Base-by-base conservation (phyloP, 169 alveolate genomes). In the Toxoplasma gondii region DNA sequence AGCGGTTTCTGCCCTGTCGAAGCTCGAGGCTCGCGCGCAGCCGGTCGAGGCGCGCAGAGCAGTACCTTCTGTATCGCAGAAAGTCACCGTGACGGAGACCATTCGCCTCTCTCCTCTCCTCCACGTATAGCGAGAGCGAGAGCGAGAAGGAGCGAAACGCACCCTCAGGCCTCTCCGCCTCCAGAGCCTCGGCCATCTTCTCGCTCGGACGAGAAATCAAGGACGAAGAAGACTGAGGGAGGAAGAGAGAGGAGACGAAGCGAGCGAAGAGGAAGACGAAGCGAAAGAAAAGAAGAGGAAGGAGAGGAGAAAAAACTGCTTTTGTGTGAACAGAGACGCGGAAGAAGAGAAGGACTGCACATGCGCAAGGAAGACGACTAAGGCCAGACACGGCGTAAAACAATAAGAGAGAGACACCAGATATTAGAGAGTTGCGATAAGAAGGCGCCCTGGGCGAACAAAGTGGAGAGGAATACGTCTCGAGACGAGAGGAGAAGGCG, bases 51-150 rank as follows among this genome's bases (percentile, higher is more conserved):
- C 91, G 81, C 29, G 93, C 36, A 36, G 92, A 7, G 90, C 92
- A 88, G 91, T 88, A 93, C 78, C 74, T 88, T 19, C 95, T n/a
- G 78, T 93, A 93, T 38, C 95, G 83, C 34, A 27, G 80, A 87
- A 45, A 88, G 80, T 93, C 95, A 27, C 41, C 36, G 88, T 88
- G 95, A 17, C 95, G 54, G 31, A 93, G 93, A 0, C 95, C 95
- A 44, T 93, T 93, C 80, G 36, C 91, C 31, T 87, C 88, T 43
- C 92, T 86, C 93, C 36, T 69, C 43, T 54, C 53, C 27, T 64
- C 49, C 49, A 84, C 93, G 9, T 82, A 9, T 67, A 41, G 34
- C 38, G 69, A 0, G 38, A 82, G 41, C 36, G 69, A 22, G 53
- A 82, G 41, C 10, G 45, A 74, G 44, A 74, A 74, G 43, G 84